Conservation (phyloP, 805 yeast species). For the Zygosaccharomyces bisporus region DNA sequence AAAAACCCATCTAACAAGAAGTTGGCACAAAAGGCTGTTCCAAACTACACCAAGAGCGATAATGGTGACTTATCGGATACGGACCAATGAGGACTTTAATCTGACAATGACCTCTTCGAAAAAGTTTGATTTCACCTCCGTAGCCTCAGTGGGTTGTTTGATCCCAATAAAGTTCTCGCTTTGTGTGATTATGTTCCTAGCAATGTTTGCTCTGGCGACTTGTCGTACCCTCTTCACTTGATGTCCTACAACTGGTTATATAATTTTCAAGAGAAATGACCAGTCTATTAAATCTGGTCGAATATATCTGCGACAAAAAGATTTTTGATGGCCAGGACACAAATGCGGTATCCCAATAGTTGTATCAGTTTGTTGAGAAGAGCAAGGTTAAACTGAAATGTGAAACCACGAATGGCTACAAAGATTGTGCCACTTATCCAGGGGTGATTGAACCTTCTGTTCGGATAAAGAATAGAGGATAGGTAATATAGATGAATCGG, state of each 20-base stretch:
- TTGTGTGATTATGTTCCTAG: not conserved
- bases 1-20: not conserved
- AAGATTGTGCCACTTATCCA: not conserved
- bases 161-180: not conserved
- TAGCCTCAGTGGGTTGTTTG: not conserved
- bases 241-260: not conserved
- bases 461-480: not conserved
- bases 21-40: not conserved
- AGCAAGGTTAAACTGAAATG: not conserved
- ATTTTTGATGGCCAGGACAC: not conserved
- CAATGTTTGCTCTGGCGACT: not conserved
- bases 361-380: not conserved
- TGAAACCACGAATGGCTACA: not conserved
- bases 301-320: not conserved
- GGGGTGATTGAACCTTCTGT: not conserved
- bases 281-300: not conserved
- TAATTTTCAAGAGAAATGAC: not conserved
- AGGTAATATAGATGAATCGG: not conserved
- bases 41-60: not conserved
- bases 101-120: not conserved
- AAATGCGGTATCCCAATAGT: not conserved
- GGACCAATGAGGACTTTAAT: not conserved
- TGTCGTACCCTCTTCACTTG: not conserved
- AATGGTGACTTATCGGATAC: not conserved
- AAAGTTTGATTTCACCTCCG: not conserved